Evolutionary conservation across 148 eudicot species (phyloP).

Genomic region (Diospyros kaki): DNA sequence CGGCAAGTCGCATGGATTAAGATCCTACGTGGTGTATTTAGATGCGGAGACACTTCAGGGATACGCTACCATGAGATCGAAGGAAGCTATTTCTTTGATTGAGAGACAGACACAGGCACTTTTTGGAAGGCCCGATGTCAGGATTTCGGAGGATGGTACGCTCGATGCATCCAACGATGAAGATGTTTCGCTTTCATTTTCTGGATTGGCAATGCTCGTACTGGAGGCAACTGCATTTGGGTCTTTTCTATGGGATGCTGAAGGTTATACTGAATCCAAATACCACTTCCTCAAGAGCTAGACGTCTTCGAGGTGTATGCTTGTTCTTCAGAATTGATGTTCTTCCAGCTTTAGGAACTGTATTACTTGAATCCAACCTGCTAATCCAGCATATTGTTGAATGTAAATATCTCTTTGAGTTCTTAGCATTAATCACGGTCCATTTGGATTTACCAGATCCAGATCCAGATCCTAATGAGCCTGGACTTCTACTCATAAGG

Average conservation of each 20-base stretch:
- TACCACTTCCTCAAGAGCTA: constrained; percentile 58
- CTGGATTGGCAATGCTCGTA: constrained; percentile 75
- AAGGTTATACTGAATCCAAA: constrained; percentile 75
- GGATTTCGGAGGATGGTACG: constrained; percentile 50
- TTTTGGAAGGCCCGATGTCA: constrained; percentile 90
- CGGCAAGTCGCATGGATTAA: constrained; percentile 45
- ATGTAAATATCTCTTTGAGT: background rate
- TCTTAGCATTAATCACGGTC: too few relatives aligned
- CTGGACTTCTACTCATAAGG: too few relatives aligned
- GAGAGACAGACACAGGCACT: constrained; percentile 94
- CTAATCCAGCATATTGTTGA: background rate
- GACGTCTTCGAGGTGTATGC: background rate
- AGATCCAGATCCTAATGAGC: too few relatives aligned
- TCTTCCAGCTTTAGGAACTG: constrained; percentile 1
- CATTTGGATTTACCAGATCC: too few relatives aligned
- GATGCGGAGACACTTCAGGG: constrained; percentile 90
- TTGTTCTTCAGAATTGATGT: background rate
- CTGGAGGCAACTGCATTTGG: constrained; percentile 95
- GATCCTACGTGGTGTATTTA: constrained; percentile 89
- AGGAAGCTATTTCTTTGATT: constrained; percentile 77
- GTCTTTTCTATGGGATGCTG: constrained; percentile 92
- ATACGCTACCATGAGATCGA: constrained; percentile 85
- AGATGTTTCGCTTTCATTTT: constrained; percentile 39
- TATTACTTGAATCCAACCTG: background rate
- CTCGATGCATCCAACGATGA: constrained; percentile 63